Evolutionary conservation across 495 filamentous ascomycete genomes (phyloP), one percentile per base, ranked within the genome.

Genomic region (Barbatosphaeria neglecta): DNA sequence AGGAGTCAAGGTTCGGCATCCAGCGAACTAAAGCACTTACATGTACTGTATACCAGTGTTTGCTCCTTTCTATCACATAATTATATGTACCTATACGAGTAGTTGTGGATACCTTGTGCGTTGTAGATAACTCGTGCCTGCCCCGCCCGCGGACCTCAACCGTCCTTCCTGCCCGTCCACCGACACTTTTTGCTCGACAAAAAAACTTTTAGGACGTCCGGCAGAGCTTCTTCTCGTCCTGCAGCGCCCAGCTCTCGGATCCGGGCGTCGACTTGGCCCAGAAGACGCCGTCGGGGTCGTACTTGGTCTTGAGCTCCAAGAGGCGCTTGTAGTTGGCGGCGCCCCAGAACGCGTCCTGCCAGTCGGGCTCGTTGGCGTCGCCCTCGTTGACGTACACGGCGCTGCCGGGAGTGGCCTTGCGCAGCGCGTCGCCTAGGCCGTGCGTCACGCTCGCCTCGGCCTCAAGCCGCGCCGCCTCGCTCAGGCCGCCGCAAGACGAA

Each of bases 331-430:
- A 69, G 37, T 63, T 55, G 8, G 49, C n/a, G n/a, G n/a, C 44
- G 11, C 65, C 65, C 50, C 61, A 70, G 47, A 69, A 70, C 11
- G 57, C 51, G 31, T 51, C 44, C 45, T 67, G 63, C 65, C 65
- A 68, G 38, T 67, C 52, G 2, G 50, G 40, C 46, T 66, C 59
- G 33, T 60, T 59, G 10, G 73, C 65, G 55, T 81, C 72, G 16
- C 66, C 72, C 64, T 49, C 6, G 1, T 28, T 33, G 7, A 73
- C 50, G 50, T 75, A 75, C 11, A 62, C 62, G 20, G 55, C 62
- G 0, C 47, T 48, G 6, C 55, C 59, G 1, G 53, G 58, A 25
- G 57, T 62, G 2, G 61, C 57, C 3, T 50, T 40, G 15, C 63
- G 50, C 11, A 70, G 43, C 11, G 53, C 53, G 37, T 53, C 40